phyloP scores from a whole-genome alignment of 2,329 filamentous ascomycete genomes.

The Coleophoma eucalyptorum region DNA sequence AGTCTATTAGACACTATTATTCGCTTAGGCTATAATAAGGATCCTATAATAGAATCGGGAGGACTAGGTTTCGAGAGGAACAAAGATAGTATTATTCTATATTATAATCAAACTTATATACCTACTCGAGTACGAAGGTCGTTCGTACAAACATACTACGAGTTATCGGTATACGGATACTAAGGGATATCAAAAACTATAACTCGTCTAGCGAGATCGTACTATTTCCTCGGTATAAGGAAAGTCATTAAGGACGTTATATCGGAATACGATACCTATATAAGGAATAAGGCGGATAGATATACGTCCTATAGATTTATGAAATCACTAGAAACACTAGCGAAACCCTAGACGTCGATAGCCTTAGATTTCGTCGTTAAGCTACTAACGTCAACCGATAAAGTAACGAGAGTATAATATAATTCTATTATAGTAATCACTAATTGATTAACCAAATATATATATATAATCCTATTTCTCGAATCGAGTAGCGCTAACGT shows the following conservation, averaged over 20 bases:
- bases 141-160: too few relatives aligned
- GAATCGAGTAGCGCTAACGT: background rate
- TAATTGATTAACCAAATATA: too few relatives aligned
- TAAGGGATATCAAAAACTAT: too few relatives aligned
- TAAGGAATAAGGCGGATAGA: background rate
- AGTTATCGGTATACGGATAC: too few relatives aligned
- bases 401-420: too few relatives aligned
- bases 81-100: constrained; percentile 4
- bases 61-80: background rate
- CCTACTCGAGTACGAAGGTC: too few relatives aligned
- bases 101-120: too few relatives aligned
- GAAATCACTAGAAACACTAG: background rate
- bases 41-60: background rate
- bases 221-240: background rate
- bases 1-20: background rate
- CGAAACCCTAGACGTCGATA: background rate
- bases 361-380: background rate
- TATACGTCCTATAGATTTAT: background rate
- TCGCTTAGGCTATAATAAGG: too few relatives aligned
- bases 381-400: constrained; percentile 1
- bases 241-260: background rate
- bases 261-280: background rate
- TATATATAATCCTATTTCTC: too few relatives aligned
- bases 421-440: too few relatives aligned
- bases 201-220: too few relatives aligned